These are phyloP conservation scores for Ambrosia artemisiifolia DNA, from an alignment of 129 eudicot genomes.

Conservation along the genomic window DNA sequence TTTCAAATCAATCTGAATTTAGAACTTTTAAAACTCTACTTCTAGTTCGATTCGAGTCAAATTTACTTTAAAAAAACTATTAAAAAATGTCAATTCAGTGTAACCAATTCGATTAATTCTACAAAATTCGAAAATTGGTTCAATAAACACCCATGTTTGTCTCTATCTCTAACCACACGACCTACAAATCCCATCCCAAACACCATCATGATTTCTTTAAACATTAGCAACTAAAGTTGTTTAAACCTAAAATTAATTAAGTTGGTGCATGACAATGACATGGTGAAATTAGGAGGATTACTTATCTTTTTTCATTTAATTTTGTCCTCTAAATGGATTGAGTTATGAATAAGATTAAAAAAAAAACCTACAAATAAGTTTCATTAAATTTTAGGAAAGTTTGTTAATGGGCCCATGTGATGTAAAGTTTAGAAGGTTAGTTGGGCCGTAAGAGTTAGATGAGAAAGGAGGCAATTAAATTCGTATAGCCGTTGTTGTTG, in stretches of 20 bases:
- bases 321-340: neutral
- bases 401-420: conserved; percentile 21
- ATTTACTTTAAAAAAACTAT: neutral
- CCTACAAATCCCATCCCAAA: neutral
- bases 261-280: conserved; percentile 7
- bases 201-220: neutral
- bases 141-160: neutral
- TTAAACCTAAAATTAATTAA: neutral
- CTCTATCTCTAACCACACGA: neutral
- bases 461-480: conserved; percentile 14
- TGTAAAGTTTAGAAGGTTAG: conserved; percentile 15
- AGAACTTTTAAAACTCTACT: no score
- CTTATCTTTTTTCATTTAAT: no score
- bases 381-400: neutral
- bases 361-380: neutral
- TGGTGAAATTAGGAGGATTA: neutral
- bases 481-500: conserved; percentile 54
- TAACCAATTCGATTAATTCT: neutral
- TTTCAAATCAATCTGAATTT: no score
- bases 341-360: neutral
- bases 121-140: neutral
- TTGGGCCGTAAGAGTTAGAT: conserved; percentile 28
- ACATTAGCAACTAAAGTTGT: neutral
- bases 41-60: neutral
- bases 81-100: neutral